Evolutionary conservation across 257 asterid genomes (phyloP), one percentile per base, ranked within the genome.

Genomic region (Ocimum tenuiflorum): DNA sequence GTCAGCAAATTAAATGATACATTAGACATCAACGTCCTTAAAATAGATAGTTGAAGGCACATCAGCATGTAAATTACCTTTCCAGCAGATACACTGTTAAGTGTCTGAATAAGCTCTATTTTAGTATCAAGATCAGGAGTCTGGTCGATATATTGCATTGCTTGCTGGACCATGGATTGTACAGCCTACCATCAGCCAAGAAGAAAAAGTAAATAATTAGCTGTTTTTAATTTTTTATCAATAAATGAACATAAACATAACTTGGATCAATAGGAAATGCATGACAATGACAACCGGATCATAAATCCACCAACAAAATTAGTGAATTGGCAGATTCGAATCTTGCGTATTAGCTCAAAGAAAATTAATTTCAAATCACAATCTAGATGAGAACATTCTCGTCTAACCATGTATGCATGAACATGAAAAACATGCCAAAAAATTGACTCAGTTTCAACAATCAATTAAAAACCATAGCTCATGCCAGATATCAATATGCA

Each of bases 121-220:
- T 87, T 91, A 45, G 96, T 68, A 51, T 88, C 92, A 43, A 86
- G 63, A 80, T 91, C 96, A 1, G 96, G 98, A 10, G 98, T 89
- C 86, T 85, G 95, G 74, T 89, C 98, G 61, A 89, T 91, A 67
- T 85, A 89, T 46, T 77, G 87, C 95, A 91, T 91, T 5, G 96
- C 95, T 77, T 83, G 95, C 73, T 89, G 96, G 50, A 91, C 98
- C 96, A 91, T 91, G 41, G 92, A 89, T 81, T 89, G 95, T 22
- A 89, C 98, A 55, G 95, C 98, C 98, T 91, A 81, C 75, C n/a
- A 77, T 31, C 18, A 20, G 61, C 29, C 63, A 58, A 70, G 45
- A 23, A 47, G 4, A 60, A 11, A 46, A 18, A 46, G 17, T 11
- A 8, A 56, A 45, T n/a, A 50, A 20, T 24, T 3, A n/a, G n/a